These are phyloP conservation scores for Calonectria pseudoreteaudii DNA, from an alignment of 2,329 filamentous ascomycete species.

Conservation along the genomic window DNA sequence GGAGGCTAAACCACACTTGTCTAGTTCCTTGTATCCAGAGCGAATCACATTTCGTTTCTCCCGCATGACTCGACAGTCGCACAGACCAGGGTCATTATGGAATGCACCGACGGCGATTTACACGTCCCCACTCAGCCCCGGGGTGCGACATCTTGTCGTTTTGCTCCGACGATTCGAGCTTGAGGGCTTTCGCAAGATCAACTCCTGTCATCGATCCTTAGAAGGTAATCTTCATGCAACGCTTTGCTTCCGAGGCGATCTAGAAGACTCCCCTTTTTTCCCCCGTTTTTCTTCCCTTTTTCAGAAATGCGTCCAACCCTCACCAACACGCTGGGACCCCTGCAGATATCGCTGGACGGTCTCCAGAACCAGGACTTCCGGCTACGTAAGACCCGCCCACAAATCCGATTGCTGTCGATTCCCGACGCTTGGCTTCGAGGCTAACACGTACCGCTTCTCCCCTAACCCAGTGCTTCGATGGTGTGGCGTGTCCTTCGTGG, in stretches of 20 bases:
- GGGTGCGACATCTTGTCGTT: not conserved
- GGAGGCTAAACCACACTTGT: not conserved
- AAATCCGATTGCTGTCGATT: not conserved
- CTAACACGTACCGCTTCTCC: not conserved
- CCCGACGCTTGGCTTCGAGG: not conserved
- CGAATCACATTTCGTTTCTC: not conserved
- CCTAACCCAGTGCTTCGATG: not conserved
- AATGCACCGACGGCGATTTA: not conserved
- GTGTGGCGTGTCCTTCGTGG: not conserved
- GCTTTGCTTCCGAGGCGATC: not conserved
- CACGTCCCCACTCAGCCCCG: not conserved
- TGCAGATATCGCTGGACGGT: not conserved
- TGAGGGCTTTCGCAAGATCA: not conserved
- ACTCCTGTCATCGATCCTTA: not conserved
- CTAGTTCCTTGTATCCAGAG: not conserved
- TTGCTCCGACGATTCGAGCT: not conserved
- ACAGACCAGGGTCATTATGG: not conserved
- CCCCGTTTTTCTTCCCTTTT: not conserved
- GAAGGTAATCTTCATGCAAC: not conserved
- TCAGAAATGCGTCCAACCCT: not conserved
- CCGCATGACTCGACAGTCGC: not conserved
- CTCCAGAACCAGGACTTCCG: constrained; percentile 6
- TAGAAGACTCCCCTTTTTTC: not conserved
- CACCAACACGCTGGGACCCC: not conserved
- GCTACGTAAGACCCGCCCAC: not conserved